A percentile compares a stretch with the other conserved stretches of the same genome.
Conservation (phyloP, 495 filamentous ascomycete genomes). For the Cercophora samala region DNA sequence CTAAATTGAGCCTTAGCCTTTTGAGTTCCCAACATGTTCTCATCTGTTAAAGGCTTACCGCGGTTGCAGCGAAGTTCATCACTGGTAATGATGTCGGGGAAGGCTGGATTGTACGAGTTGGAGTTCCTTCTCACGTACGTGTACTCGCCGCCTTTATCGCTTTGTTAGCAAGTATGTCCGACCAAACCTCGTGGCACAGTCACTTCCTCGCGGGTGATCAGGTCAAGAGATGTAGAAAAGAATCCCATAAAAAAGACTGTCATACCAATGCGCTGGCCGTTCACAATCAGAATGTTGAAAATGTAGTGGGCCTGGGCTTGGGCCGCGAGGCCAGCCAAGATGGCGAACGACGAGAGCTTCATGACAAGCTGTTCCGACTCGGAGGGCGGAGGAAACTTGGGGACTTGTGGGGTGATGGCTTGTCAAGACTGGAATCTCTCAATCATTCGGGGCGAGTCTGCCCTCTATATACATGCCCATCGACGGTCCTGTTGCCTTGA, state of each 20-base stretch:
- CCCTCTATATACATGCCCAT: neutral
- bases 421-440: neutral
- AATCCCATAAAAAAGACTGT: no score
- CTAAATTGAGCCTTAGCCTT: no score
- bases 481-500: neutral
- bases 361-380: neutral
- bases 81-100: conserved; percentile 39
- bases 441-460: neutral
- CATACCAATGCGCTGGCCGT: conserved; percentile 30
- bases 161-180: no score
- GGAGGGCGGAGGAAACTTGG: neutral
- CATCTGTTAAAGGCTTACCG: conserved; percentile 18
- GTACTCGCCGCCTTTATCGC: conserved; percentile 34
- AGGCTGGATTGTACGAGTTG: conserved; percentile 43
- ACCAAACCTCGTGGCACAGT: no score
- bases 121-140: conserved; percentile 39
- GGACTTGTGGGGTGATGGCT: neutral
- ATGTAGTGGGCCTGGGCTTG: conserved; percentile 40
- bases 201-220: no score
- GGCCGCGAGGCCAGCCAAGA: conserved; percentile 30
- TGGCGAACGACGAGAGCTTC: conserved; percentile 29
- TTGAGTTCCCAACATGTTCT: no score
- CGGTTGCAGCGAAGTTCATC: conserved; percentile 50
- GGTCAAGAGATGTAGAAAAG: no score
- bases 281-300: conserved; percentile 41